Percentiles rank a stretch among this genome's conserved stretches.
These are phyloP conservation scores for Gnomoniopsis sp. DNA, from an alignment of 2,329 filamentous ascomycete species.

Conservation along the genomic window DNA sequence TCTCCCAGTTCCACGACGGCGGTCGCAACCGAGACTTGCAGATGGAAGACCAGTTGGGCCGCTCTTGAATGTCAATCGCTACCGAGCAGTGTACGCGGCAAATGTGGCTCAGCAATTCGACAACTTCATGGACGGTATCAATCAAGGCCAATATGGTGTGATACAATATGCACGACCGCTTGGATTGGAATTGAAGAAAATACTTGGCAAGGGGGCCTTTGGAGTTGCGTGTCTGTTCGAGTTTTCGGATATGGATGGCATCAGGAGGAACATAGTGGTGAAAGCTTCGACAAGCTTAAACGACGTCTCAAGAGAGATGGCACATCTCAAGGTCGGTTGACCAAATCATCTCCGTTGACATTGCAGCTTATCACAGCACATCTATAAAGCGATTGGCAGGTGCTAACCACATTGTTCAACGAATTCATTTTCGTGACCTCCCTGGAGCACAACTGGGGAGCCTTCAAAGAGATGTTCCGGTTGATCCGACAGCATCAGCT, in stretches of 20 bases:
- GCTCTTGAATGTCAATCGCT: not conserved
- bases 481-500: not conserved
- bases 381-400: not conserved
- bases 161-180: conserved; percentile 1
- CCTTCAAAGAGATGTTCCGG: not conserved
- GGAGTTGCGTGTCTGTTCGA: conserved; percentile 9
- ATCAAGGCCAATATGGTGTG: not conserved
- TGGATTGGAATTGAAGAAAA: conserved; percentile 1
- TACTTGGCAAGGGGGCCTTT: conserved; percentile 1
- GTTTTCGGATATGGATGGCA: not conserved
- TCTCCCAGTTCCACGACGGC: not conserved
- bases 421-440: not conserved
- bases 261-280: no score
- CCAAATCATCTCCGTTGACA: not conserved
- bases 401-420: conserved; percentile 4
- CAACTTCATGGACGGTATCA: not conserved
- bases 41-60: not conserved
- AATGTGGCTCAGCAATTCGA: not conserved
- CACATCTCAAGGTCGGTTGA: not conserved
- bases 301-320: no score
- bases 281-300: no score
- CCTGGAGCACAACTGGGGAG: not conserved
- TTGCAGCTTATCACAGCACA: not conserved
- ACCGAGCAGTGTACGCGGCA: not conserved
- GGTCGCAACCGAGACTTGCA: not conserved